Evolutionary conservation across 2,329 filamentous ascomycete genomes (phyloP), one percentile per base, ranked within the genome.

Genomic region (Venturia aucupariae): DNA sequence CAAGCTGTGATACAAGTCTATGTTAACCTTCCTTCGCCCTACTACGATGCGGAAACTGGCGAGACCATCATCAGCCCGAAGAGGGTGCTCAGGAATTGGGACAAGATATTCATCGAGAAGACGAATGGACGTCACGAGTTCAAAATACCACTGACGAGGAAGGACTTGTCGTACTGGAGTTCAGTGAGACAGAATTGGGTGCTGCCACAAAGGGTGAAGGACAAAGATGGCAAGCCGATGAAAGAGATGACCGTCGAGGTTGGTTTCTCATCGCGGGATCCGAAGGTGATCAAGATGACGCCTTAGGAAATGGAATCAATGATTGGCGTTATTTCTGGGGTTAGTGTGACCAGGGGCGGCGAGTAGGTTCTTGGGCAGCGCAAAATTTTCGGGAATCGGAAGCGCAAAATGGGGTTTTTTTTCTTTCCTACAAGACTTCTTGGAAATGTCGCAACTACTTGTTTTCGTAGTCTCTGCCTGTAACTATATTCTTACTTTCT

Each of bases 1-100:
- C 76, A 79, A 17, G 75, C 79, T 19, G 83, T 86, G 2, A 81
- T 84, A 1, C 84, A 87, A 66, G 70, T 86, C 3, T 87, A 87
- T 68, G 67, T 85, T 38, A 76, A 74, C 8, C 79, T 78, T 48
- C 80, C 84, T 0, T 67, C 76, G 8, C 67, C 72, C 62, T 77
- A 78, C 64, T 70, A 68, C n/a, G 77, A 79, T 61, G 68, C 70
- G 0, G 74, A 75, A 62, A 78, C 78, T 15, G 73, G 75, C 8
- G 77, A 80, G 64, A 54, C 68, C n/a, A 79, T 81, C 27, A 91
- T 90, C 60, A 44, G 38, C 48, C 75, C 75, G 0, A 71, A 75
- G 4, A 66, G 71, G 2, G 74, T 76, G 19, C 68, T 81, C 5
- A 69, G 79, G 4, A 74, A 72, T 1, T 81, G 79, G 60, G 76